Conservation (phyloP, 2,329 filamentous ascomycete genomes). For the Chrysoporthe austroafricana region DNA sequence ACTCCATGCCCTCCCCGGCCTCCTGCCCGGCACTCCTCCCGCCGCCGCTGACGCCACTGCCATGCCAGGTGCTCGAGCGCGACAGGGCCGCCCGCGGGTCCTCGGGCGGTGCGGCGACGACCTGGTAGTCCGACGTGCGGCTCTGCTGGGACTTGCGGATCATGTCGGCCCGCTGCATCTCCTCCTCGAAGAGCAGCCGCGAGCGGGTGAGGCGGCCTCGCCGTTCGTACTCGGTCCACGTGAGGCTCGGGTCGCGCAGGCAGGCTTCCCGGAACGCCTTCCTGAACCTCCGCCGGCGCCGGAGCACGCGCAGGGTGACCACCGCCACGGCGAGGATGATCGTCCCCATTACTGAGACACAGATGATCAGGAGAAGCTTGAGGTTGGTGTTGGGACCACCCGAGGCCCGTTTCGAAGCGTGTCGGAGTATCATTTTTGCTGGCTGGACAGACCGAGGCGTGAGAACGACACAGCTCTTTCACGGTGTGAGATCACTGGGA, state of each 20-base stretch:
- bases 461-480: background rate
- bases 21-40: background rate
- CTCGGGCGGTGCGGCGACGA: background rate
- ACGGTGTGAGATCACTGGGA: background rate
- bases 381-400: background rate
- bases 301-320: constrained; percentile 17
- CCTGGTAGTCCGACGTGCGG: constrained; percentile 27
- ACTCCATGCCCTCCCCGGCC: background rate
- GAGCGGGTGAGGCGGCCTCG: constrained; percentile 30
- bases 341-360: constrained; percentile 3
- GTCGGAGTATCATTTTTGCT: constrained; percentile 1
- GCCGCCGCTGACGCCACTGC: background rate
- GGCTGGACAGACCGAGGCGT: background rate
- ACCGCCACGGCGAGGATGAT: constrained; percentile 12
- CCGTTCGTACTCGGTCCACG: constrained; percentile 32
- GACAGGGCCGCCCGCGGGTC: background rate
- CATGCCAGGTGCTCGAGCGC: constrained; percentile 22
- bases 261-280: constrained; percentile 27
- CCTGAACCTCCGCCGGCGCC: constrained; percentile 21
- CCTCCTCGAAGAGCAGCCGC: constrained; percentile 31
- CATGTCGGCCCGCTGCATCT: constrained; percentile 31
- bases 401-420: background rate
- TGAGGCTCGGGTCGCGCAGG: constrained; percentile 31
- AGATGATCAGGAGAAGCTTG: constrained; percentile 12
- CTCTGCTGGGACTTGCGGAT: constrained; percentile 33